A percentile compares a stretch with the other conserved stretches of the same genome.
These are phyloP conservation scores for Eucalyptus cloeziana DNA, from an alignment of 345 rosid species.

Conservation along the genomic window DNA sequence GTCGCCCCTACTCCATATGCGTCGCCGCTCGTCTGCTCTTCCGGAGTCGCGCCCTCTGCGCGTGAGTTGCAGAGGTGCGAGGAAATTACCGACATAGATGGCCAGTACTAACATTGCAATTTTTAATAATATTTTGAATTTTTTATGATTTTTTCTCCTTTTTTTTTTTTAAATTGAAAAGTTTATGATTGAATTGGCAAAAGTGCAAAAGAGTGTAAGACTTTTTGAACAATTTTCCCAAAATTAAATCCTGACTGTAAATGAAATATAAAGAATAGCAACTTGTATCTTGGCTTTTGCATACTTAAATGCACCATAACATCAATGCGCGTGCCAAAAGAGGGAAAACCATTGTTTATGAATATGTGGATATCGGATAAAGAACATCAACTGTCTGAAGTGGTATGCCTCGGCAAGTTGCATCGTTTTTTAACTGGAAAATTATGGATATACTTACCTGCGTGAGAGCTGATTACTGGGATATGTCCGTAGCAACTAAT, in stretches of 20 bases:
- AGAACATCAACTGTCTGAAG: neutral
- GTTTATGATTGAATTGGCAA: rapidly evolving
- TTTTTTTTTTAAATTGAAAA: too few species aligned
- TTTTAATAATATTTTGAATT: too few species aligned
- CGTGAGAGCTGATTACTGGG: neutral
- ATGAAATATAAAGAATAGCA: neutral
- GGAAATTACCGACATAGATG: too few species aligned
- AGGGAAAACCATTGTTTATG: neutral
- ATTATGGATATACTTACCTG: neutral
- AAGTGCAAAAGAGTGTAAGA: too few species aligned
- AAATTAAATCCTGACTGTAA: neutral
- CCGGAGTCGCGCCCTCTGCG: too few species aligned
- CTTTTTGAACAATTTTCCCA: too few species aligned
- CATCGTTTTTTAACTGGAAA: neutral
- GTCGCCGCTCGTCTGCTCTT: too few species aligned
- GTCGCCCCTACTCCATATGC: too few species aligned
- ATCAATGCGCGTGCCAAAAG: neutral
- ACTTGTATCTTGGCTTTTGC: neutral
- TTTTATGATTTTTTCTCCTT: too few species aligned
- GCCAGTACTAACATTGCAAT: too few species aligned
- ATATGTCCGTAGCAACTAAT: neutral
- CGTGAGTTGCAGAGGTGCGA: too few species aligned
- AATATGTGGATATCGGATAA: neutral
- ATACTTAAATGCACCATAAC: neutral
- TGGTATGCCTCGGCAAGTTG: neutral